These are phyloP conservation scores for Isabelozyma rhagii DNA, from an alignment of 805 yeast genomes.

Conservation along the genomic window DNA sequence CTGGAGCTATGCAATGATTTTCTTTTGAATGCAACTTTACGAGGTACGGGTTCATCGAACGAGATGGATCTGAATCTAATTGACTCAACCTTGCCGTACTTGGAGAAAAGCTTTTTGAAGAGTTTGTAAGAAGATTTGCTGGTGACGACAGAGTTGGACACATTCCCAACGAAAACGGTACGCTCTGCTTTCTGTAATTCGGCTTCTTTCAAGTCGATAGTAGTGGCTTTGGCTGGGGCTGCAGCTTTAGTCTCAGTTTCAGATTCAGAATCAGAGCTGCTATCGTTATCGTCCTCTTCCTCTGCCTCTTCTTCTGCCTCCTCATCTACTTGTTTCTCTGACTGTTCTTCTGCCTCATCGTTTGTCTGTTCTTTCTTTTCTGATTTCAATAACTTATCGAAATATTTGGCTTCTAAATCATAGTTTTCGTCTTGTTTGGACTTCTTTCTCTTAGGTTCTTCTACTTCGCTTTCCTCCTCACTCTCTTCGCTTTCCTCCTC, in stretches of 20 bases:
- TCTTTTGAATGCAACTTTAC: constrained; percentile 85
- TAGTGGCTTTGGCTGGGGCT: constrained; percentile 35
- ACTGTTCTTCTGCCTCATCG: constrained; percentile 8
- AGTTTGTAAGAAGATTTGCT: constrained; percentile 57
- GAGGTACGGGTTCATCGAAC: constrained; percentile 80
- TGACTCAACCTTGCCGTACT: constrained; percentile 59
- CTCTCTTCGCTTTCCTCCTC: constrained; percentile 17
- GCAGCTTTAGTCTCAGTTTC: constrained; percentile 3
- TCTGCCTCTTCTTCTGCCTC: constrained; percentile 3
- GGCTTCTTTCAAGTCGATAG: constrained; percentile 58
- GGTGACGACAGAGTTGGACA: constrained; percentile 62
- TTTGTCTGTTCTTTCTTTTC: constrained; percentile 14
- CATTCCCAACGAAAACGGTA: constrained; percentile 86
- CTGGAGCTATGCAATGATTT: constrained; percentile 73
- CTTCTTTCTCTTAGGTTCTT: constrained; percentile 10
- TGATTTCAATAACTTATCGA: constrained; percentile 42
- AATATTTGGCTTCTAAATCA: constrained; percentile 55
- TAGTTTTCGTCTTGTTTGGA: constrained; percentile 35
- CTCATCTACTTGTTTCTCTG: constrained; percentile 11
- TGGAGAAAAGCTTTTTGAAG: constrained; percentile 62
- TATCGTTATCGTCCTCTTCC: constrained; percentile 3
- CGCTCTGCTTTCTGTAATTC: constrained; percentile 81
- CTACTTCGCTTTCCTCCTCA: constrained; percentile 11
- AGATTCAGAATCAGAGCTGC: too few relatives aligned
- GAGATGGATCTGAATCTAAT: constrained; percentile 91